phyloP scores from a whole-genome alignment of 1,139 yeast genomes.

The Candida sanyaensis region DNA sequence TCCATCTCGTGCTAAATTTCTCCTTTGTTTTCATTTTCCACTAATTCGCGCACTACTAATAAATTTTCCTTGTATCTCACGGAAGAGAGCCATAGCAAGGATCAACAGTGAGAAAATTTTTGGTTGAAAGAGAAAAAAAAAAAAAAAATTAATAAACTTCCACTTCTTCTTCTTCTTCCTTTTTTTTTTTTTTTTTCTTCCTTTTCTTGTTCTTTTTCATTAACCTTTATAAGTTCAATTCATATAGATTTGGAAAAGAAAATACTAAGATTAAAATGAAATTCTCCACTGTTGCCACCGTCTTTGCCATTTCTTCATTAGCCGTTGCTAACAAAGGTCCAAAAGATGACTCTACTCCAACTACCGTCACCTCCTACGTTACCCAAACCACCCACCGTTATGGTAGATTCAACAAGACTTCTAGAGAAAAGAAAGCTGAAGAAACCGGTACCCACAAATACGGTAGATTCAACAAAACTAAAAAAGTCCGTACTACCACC shows the following conservation, averaged over 20 bases:
- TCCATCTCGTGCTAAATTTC: background rate
- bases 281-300: conserved; percentile 12
- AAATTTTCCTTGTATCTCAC: too few relatives aligned
- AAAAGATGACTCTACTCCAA: conserved; percentile 8
- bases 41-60: background rate
- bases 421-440: conserved; percentile 37
- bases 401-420: conserved; percentile 54
- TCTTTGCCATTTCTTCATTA: conserved; percentile 10
- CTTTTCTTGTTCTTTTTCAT: background rate
- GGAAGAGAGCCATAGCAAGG: too few relatives aligned
- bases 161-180: background rate
- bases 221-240: background rate
- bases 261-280: conserved; percentile 6
- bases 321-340: conserved; percentile 11
- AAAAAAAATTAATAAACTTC: too few relatives aligned
- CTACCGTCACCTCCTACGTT: conserved; percentile 11
- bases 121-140: background rate
- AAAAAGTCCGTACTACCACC: conserved; percentile 28
- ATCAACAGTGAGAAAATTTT: too few relatives aligned
- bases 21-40: background rate
- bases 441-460: conserved; percentile 31
- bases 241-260: background rate
- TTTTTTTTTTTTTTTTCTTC: too few relatives aligned
- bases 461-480: conserved; percentile 50
- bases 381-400: conserved; percentile 16